phyloP scores from a whole-genome alignment of 192 early-diverging fungal species.

The Coemansia sp. region DNA sequence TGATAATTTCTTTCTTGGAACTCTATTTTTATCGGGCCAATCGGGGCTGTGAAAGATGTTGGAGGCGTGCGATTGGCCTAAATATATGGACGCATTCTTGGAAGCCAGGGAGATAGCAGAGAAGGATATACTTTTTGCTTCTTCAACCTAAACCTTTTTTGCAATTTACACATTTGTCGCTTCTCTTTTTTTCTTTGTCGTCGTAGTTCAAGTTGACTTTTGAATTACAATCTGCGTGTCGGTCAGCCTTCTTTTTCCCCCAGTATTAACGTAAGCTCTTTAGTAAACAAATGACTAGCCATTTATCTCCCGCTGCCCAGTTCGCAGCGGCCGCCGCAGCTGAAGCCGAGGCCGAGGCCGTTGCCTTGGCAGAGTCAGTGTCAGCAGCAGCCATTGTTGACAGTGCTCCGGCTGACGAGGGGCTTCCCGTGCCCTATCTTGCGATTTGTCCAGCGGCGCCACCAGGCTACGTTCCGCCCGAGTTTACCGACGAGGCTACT shows the following conservation, averaged over 20 bases:
- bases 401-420: background rate
- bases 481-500: background rate
- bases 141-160: background rate
- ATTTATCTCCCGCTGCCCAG: constrained; percentile 44
- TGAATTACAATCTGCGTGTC: constrained; percentile 27
- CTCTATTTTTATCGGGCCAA: background rate
- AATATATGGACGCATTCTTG: background rate
- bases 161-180: background rate
- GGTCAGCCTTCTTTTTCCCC: background rate
- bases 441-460: background rate
- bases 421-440: background rate
- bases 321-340: constrained; percentile 47
- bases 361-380: background rate
- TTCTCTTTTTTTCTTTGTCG: background rate
- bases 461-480: background rate
- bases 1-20: background rate
- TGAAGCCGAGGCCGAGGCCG: constrained; percentile 2
- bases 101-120: background rate
- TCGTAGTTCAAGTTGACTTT: background rate
- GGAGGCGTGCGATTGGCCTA: background rate
- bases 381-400: constrained; percentile 2
- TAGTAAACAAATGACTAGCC: constrained; percentile 25
- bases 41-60: background rate
- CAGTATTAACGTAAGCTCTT: no score
- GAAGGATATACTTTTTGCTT: background rate